Evolutionary conservation across 495 filamentous ascomycete genomes (phyloP).

Genomic region (Sordaria brevicollis): DNA sequence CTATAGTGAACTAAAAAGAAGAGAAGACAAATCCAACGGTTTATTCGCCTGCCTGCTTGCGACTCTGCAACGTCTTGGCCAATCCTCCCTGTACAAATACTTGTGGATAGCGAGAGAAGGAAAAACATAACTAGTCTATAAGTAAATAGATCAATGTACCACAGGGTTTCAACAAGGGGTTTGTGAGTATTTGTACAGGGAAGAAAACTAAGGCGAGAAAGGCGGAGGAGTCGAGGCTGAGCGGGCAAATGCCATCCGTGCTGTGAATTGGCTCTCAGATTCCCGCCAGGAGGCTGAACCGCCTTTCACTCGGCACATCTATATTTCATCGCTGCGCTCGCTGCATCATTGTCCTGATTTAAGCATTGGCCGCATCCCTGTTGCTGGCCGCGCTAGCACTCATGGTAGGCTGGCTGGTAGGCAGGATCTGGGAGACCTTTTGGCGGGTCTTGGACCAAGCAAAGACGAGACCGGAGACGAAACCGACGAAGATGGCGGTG

Average conservation of each 20-base stretch:
- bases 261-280: not conserved
- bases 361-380: conserved; percentile 58
- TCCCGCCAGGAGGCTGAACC: not conserved
- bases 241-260: not conserved
- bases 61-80: not conserved
- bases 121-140: not conserved
- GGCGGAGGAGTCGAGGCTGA: not conserved
- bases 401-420: conserved; percentile 58
- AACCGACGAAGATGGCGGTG: conserved; percentile 80
- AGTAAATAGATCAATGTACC: not conserved
- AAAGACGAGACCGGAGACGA: conserved; percentile 85
- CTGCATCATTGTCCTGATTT: not conserved
- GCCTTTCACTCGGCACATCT: not conserved
- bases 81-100: not conserved
- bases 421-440: conserved; percentile 51
- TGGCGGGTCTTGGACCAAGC: conserved; percentile 86
- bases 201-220: not conserved
- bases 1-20: not conserved
- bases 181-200: not conserved
- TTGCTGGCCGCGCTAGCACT: conserved; percentile 90
- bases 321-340: not conserved
- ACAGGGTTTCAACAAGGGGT: not conserved
- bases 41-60: not conserved
- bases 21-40: not conserved
- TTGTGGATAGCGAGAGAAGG: not conserved